phyloP scores from a whole-genome alignment of 2,329 filamentous ascomycete species.

The Talaromyces sp. region DNA sequence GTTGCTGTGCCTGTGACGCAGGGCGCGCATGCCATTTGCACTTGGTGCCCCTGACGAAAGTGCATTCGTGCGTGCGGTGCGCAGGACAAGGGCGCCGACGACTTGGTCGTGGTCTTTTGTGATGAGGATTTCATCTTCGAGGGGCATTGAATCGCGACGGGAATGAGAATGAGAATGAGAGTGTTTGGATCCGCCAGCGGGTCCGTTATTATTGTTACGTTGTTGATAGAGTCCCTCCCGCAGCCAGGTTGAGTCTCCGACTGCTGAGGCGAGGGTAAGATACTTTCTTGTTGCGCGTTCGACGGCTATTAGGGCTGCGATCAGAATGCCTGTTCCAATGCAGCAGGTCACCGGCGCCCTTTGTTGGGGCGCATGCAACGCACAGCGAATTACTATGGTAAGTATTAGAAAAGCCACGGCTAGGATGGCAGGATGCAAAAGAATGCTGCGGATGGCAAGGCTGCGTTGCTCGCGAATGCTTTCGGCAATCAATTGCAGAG shows the following conservation, averaged over 20 bases:
- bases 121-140: slow-evolving; percentile 63
- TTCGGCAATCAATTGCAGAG: slow-evolving; percentile 73
- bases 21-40: slow-evolving; percentile 23
- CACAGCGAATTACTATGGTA: slow-evolving; percentile 42
- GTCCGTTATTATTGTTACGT: slow-evolving; percentile 11
- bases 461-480: slow-evolving; percentile 78
- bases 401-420: slow-evolving; percentile 39
- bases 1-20: slow-evolving; percentile 24
- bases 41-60: slow-evolving; percentile 25
- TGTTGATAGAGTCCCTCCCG: slow-evolving; percentile 33
- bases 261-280: slow-evolving; percentile 58
- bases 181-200: slow-evolving; percentile 31
- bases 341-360: slow-evolving; percentile 59
- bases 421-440: slow-evolving; percentile 59
- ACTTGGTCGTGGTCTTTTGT: slow-evolving; percentile 69
- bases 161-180: slow-evolving; percentile 9
- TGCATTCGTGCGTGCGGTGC: slow-evolving; percentile 25
- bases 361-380: slow-evolving; percentile 39
- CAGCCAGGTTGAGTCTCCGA: slow-evolving; percentile 62
- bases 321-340: slow-evolving; percentile 60
- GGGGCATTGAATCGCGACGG: slow-evolving; percentile 35
- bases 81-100: slow-evolving; percentile 67
- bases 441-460: slow-evolving; percentile 60
- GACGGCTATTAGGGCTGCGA: slow-evolving; percentile 62
- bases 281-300: slow-evolving; percentile 65